A percentile compares a stretch with the other conserved stretches of the same genome.
phyloP scores from a whole-genome alignment of 441 rosid genomes.

The Erysimum cheiri region DNA sequence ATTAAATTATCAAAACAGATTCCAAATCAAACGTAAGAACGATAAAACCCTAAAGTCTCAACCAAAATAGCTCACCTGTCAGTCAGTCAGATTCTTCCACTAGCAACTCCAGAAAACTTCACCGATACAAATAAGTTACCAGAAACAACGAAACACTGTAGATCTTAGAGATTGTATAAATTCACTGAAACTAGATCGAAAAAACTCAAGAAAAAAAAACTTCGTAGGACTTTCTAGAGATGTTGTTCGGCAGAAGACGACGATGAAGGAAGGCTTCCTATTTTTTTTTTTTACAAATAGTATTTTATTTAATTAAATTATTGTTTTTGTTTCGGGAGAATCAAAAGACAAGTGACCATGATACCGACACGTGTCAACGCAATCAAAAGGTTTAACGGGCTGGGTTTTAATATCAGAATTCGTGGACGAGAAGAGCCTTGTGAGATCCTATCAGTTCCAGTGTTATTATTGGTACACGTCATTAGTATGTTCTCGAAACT shows the following conservation, averaged over 20 bases:
- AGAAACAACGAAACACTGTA: background rate
- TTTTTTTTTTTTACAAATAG: background rate
- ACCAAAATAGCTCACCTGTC: constrained; percentile 50
- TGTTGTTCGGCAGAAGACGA: constrained; percentile 35
- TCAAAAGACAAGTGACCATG: constrained; percentile 39
- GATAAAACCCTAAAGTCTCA: constrained; percentile 33
- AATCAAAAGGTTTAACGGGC: constrained; percentile 49
- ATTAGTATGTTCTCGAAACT: background rate
- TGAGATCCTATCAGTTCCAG: constrained; percentile 82
- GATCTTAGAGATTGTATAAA: constrained; percentile 13
- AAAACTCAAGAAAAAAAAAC: constrained; percentile 20
- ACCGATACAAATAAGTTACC: constrained; percentile 17
- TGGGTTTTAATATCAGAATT: constrained; percentile 62
- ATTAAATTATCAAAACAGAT: constrained; percentile 21
- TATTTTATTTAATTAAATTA: constrained; percentile 25
- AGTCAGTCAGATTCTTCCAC: constrained; percentile 34
- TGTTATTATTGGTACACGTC: constrained; percentile 73
- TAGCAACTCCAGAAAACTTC: constrained; percentile 33
- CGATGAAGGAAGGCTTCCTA: constrained; percentile 35
- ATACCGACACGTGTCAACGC: constrained; percentile 61
- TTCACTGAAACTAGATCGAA: constrained; percentile 35
- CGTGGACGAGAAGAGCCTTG: constrained; percentile 75
- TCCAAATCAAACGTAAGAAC: constrained; percentile 36
- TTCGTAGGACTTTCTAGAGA: constrained; percentile 53
- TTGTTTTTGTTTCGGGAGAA: constrained; percentile 41